Evolutionary conservation across 2,329 filamentous ascomycete species (phyloP).

Genomic region (Dothistroma pini): DNA sequence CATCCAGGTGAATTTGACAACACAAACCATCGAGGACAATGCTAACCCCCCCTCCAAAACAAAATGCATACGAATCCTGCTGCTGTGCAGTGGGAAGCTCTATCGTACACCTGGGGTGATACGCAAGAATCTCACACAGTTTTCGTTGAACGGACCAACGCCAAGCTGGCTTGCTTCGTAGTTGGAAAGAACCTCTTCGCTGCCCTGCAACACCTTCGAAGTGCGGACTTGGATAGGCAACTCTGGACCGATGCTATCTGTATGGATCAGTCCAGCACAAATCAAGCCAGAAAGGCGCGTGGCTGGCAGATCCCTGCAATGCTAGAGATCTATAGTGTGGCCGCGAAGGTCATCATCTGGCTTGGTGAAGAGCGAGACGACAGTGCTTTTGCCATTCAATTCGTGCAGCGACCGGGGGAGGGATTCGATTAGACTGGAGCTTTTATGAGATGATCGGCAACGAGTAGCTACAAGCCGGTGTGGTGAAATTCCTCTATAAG

Average conservation of each 20-base stretch:
- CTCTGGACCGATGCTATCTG: conserved; percentile 4
- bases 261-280: background rate
- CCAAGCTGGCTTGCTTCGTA: background rate
- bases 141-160: background rate
- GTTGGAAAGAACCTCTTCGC: conserved; percentile 2
- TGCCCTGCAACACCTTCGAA: conserved; percentile 1
- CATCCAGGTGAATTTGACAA: background rate
- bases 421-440: background rate
- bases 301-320: background rate
- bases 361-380: background rate
- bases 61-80: background rate
- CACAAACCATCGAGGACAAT: background rate
- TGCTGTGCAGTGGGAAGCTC: background rate
- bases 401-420: background rate
- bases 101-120: conserved; percentile 1
- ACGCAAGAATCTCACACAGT: background rate
- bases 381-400: background rate
- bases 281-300: background rate
- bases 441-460: background rate
- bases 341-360: background rate
- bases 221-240: background rate
- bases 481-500: background rate
- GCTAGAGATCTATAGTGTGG: background rate
- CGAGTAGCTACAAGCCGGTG: background rate
- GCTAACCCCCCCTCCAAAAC: no score